Evolutionary conservation across 257 asterid species (phyloP), one percentile per base, ranked within the genome.

Genomic region (Anisodus tanguticus): DNA sequence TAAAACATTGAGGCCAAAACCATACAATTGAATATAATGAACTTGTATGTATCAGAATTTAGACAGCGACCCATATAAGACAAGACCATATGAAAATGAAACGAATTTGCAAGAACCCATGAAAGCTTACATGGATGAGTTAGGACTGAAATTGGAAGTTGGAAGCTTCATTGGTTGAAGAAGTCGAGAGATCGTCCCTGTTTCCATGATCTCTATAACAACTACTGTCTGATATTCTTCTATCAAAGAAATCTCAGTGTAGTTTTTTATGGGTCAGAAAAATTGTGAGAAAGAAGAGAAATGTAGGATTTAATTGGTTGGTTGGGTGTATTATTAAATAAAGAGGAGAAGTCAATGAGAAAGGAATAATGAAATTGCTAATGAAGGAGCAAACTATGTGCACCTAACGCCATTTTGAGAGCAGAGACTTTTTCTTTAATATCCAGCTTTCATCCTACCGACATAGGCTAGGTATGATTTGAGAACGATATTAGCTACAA

Each of bases 111-210:
- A n/a, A 84, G 31, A 51, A 74, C 79, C 8, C n/a, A 35, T 82
- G 81, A 81, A 8, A 64, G 57, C 97, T 90, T 88, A 95, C 97
- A 82, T 67, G 9, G 87, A 71, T 76, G 91, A 90, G 67, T 83
- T 82, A 70, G 49, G 84, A 74, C 87, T 84, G 47, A 87, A 83
- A 22, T 47, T 51, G 68, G 57, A 63, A 85, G 77, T 70, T 60
- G 83, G 45, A 15, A 82, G 53, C 71, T 81, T 86, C 76, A 77
- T 79, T 16, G 84, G 91, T 37, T 91, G 87, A 19, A 89, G 86
- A 84, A 90, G 79, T 59, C 90, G 91, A 84, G 90, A 88, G 88
- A 86, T 83, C 47, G 91, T 43, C 12, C 91, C 91, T 68, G 92
- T 94, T 88, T 90, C 97, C 98, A 95, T 95, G 74, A 74, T 45